These are phyloP conservation scores for Trichoderma hamatum DNA, from an alignment of 2,329 filamentous ascomycete species.

Conservation along the genomic window DNA sequence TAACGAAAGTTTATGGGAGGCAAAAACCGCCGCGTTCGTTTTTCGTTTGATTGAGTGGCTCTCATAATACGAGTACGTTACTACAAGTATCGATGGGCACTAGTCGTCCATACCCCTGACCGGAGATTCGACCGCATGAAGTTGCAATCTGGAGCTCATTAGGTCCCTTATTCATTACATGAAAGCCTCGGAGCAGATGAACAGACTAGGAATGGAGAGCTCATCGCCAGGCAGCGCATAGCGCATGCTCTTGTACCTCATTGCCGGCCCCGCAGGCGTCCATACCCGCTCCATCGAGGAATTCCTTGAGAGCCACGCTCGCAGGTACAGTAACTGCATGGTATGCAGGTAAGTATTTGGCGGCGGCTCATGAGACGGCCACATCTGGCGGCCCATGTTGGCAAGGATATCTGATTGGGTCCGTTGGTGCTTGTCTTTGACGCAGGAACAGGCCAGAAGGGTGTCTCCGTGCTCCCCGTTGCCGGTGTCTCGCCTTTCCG, in stretches of 20 bases:
- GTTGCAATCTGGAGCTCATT: slow-evolving; percentile 21
- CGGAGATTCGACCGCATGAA: slow-evolving; percentile 24
- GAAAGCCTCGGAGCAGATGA: slow-evolving; percentile 20
- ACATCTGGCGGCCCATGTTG: slow-evolving; percentile 15
- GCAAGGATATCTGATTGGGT: slow-evolving; percentile 12
- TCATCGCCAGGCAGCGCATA: slow-evolving; percentile 1
- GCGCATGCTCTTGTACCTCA: slow-evolving; percentile 3
- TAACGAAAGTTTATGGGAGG: background rate
- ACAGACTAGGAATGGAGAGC: slow-evolving; percentile 21
- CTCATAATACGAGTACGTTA: background rate
- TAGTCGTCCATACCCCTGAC: slow-evolving; percentile 17
- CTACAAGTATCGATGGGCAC: slow-evolving; percentile 4
- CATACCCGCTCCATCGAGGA: slow-evolving; percentile 9
- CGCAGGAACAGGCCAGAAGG: slow-evolving; percentile 13
- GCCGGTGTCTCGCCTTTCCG: slow-evolving; percentile 11
- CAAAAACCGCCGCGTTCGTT: background rate
- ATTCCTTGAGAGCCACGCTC: slow-evolving; percentile 3
- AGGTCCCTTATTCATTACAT: slow-evolving; percentile 19
- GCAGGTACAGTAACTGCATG: background rate
- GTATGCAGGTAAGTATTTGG: slow-evolving; percentile 1
- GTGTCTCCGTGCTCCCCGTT: slow-evolving; percentile 10
- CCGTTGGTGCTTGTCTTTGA: slow-evolving; percentile 1
- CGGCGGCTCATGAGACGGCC: slow-evolving; percentile 29
- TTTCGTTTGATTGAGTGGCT: slow-evolving; percentile 10
- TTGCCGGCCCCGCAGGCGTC: slow-evolving; percentile 13